Percentiles rank a stretch among this genome's conserved stretches.
Conservation (phyloP, 139 green algal species). For the Haematococcus sp. region DNA sequence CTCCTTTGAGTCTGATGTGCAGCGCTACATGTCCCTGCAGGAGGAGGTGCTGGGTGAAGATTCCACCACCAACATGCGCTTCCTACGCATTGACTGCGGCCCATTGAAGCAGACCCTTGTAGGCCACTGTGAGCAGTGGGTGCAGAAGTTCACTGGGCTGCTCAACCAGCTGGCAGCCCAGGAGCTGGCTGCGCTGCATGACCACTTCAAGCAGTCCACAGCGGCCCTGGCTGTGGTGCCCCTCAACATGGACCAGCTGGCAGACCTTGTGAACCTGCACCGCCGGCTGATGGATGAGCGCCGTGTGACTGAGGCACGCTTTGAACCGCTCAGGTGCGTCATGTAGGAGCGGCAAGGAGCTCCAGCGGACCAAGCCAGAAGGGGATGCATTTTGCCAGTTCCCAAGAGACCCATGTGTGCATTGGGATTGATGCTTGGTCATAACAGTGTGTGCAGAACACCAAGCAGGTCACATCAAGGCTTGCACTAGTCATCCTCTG, state of each 20-base stretch:
- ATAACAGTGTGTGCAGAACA: too few relatives aligned
- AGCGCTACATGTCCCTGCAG: slow-evolving; percentile 58
- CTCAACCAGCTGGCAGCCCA: slow-evolving; percentile 59
- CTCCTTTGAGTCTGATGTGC: slow-evolving; percentile 78
- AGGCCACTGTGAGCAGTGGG: slow-evolving; percentile 78
- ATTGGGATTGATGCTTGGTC: too few relatives aligned
- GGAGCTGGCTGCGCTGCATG: slow-evolving; percentile 58
- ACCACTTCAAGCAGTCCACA: slow-evolving; percentile 46
- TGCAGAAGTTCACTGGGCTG: slow-evolving; percentile 70
- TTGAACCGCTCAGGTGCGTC: slow-evolving; percentile 55
- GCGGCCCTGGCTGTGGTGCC: slow-evolving; percentile 6
- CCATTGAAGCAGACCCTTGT: slow-evolving; percentile 85
- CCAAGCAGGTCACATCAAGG: too few relatives aligned
- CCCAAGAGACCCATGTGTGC: too few relatives aligned
- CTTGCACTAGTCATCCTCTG: not conserved
- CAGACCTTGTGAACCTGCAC: slow-evolving; percentile 69
- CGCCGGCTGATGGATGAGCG: slow-evolving; percentile 56
- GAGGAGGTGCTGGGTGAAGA: slow-evolving; percentile 66
- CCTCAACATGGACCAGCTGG: slow-evolving; percentile 69
- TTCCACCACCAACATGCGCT: slow-evolving; percentile 75
- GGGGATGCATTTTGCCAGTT: too few relatives aligned
- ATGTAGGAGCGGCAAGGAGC: not conserved
- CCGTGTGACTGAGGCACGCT: slow-evolving; percentile 46
- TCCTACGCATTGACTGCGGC: slow-evolving; percentile 86
- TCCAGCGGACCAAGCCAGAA: too few relatives aligned